Base-by-base conservation (phyloP, 2,329 filamentous ascomycete genomes). In the Aspergillus sp. region DNA sequence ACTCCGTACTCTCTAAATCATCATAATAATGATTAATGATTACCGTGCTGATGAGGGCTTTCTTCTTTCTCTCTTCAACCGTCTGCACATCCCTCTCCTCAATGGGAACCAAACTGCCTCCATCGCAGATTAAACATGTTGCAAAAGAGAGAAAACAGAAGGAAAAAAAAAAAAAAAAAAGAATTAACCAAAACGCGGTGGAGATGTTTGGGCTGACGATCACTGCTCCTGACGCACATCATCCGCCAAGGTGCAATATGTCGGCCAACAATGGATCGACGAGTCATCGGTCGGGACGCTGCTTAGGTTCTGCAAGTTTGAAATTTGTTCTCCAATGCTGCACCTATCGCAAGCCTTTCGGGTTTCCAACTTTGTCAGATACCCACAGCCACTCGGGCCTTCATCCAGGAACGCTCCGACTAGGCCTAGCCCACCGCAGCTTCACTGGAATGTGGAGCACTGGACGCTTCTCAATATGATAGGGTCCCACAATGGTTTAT, bases 151-250 rank as follows among this genome's bases (percentile, higher is more conserved):
- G 14, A 42, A 9, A 9, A 12, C 9, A 14, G 4, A 14, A 9
- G 3, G 6, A n/a, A 6, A 39, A n/a, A 39, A 9, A 7, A 4
- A 32, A 4, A 11, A 12, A 7, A 7, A 16, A n/a, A 6, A 42
- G n/a, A 42, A 42, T n/a, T n/a, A 2, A 42, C 36, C 14, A 42
- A 42, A 42, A 6, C 36, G 53, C 32, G 46, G 47, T 29, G 50
- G 46, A 52, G 46, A 29, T 49, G 51, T 49, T 57, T 60, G 54
- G 49, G 49, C 56, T 50, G 57, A 53, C 53, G 56, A 61, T 59
- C 60, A 54, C 54, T 55, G 63, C 60, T 61, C 16, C 59, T 57
- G 59, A 66, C 66, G 67, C 67, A 67, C 64, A 69, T 67, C 67
- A 69, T 67, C 60, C 54, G 49, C 57, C 61, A 61, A 61, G 56